phyloP scores from a whole-genome alignment of 2,329 filamentous ascomycete species.

The Aspergillus aculeatinus region DNA sequence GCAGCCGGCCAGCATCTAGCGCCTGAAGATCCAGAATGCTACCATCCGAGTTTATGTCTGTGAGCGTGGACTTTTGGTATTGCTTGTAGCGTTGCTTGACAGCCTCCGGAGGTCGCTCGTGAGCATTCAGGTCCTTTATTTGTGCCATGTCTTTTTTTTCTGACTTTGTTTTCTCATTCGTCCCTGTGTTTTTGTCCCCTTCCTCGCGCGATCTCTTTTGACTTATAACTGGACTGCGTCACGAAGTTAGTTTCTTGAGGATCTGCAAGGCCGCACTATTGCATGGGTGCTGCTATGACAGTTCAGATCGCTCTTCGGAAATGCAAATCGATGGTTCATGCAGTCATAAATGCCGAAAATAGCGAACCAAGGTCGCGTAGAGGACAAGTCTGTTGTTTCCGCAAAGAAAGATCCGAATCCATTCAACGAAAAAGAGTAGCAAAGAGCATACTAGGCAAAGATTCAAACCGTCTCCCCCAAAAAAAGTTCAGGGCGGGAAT shows the following conservation, averaged over 20 bases:
- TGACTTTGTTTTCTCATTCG: no score
- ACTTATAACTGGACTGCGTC: neutral
- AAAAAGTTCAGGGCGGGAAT: neutral
- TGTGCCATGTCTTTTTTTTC: slow-evolving; percentile 25
- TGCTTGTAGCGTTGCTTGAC: slow-evolving; percentile 73
- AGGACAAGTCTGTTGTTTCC: neutral
- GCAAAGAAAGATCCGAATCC: no score
- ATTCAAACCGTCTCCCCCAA: neutral
- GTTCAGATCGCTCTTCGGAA: neutral
- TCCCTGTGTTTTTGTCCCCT: no score
- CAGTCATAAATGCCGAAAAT: neutral
- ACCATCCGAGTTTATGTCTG: slow-evolving; percentile 53
- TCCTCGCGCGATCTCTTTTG: no score
- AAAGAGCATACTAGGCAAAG: neutral
- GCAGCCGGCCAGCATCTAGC: slow-evolving; percentile 35
- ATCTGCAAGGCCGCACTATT: neutral
- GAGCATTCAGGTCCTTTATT: slow-evolving; percentile 62
- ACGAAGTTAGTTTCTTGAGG: neutral
- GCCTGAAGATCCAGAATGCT: slow-evolving; percentile 57
- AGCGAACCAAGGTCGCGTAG: neutral
- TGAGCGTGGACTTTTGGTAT: slow-evolving; percentile 62
- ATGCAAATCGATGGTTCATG: neutral
- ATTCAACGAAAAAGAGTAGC: neutral
- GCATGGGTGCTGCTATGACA: neutral
- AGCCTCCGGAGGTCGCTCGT: slow-evolving; percentile 71